Evolutionary conservation across 1,284 basidiomycete genomes (phyloP).

Genomic region (Inonotus obliquus): DNA sequence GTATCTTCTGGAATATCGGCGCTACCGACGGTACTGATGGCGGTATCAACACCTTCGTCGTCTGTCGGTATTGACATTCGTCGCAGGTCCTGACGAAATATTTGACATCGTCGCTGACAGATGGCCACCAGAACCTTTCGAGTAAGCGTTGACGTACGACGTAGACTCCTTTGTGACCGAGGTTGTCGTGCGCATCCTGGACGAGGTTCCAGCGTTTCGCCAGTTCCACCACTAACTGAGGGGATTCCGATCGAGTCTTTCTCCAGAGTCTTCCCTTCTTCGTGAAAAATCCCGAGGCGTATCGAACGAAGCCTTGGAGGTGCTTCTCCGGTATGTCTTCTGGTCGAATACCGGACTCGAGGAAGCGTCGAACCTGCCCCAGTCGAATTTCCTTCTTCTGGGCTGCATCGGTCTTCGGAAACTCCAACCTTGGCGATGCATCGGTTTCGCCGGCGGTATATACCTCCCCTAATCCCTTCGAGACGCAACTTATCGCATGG

Average conservation of each 20-base stretch:
- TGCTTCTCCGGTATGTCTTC: neutral
- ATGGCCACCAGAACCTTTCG: constrained; percentile 7
- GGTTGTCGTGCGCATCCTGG: constrained; percentile 21
- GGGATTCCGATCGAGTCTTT: neutral
- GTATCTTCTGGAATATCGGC: neutral
- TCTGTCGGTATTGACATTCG: neutral
- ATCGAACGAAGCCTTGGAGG: neutral
- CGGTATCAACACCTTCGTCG: neutral
- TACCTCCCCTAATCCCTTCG: too few relatives aligned
- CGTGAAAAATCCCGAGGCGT: neutral
- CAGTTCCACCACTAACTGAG: neutral
- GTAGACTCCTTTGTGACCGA: constrained; percentile 30
- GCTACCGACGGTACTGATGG: neutral
- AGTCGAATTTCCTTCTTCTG: neutral
- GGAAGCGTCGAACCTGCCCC: neutral
- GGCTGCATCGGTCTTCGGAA: too few relatives aligned
- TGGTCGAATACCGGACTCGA: neutral
- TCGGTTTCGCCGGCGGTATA: too few relatives aligned
- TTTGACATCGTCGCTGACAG: neutral
- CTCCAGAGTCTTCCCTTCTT: neutral
- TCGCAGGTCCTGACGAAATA: neutral
- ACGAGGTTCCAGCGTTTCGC: neutral
- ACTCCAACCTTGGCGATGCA: too few relatives aligned
- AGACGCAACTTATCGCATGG: too few relatives aligned
- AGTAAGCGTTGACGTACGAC: neutral